Conservation (phyloP, 257 asterid genomes). For the Nyctanthes arbortristis region DNA sequence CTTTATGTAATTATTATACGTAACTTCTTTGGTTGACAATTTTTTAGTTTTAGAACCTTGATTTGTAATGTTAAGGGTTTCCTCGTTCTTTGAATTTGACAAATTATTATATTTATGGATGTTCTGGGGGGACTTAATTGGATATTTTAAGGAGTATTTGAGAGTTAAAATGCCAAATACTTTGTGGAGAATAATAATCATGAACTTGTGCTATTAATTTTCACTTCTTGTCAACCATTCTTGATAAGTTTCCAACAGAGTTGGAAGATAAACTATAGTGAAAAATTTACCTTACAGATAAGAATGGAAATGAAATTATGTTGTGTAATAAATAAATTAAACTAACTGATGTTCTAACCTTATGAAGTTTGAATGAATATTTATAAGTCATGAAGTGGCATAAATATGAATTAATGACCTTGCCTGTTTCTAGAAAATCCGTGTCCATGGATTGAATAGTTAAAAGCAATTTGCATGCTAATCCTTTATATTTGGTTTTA, state of each 20-base stretch:
- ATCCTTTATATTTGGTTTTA: constrained; percentile 3
- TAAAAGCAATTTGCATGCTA: background rate
- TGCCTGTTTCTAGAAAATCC: background rate
- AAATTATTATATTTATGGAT: background rate
- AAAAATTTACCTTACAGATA: background rate
- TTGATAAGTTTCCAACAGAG: background rate
- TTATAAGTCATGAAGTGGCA: background rate
- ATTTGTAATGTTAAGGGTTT: constrained; percentile 13
- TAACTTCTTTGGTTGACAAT: constrained; percentile 17
- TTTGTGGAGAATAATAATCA: constrained; percentile 3
- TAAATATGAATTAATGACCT: background rate
- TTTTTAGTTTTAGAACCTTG: constrained; percentile 3
- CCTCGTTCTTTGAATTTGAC: background rate
- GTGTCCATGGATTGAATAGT: background rate
- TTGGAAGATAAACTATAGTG: background rate
- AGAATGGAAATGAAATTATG: background rate
- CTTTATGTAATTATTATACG: constrained; percentile 1
- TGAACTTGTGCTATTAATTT: background rate
- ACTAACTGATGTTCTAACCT: background rate
- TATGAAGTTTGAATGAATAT: constrained; percentile 4
- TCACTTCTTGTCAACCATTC: background rate
- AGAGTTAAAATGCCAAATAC: too few relatives aligned
- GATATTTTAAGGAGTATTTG: background rate
- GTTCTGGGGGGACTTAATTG: background rate
- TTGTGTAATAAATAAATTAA: constrained; percentile 7